phyloP scores from a whole-genome alignment of 495 filamentous ascomycete species.

The Penicillium verhagenii region DNA sequence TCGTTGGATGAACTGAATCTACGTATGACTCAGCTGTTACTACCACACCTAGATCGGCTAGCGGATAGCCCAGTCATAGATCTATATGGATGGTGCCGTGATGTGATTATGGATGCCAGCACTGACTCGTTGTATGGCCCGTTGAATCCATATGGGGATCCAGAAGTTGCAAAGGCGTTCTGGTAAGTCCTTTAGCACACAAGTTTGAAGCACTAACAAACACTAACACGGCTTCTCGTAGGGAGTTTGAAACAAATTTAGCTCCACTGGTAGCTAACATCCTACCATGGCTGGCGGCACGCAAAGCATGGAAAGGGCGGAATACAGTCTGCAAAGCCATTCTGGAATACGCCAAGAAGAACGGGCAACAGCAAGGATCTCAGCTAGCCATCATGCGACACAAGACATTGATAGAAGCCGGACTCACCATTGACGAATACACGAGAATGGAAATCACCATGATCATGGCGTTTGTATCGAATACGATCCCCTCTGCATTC shows the following conservation, averaged over 20 bases:
- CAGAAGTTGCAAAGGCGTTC: constrained; percentile 38
- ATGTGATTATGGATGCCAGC: constrained; percentile 48
- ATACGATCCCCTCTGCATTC: constrained; percentile 46
- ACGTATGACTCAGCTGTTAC: constrained; percentile 21
- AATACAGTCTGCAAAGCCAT: constrained; percentile 37
- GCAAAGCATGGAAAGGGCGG: constrained; percentile 39
- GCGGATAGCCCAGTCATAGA: constrained; percentile 10
- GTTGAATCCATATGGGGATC: constrained; percentile 47
- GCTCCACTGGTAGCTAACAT: constrained; percentile 31
- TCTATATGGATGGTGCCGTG: constrained; percentile 39
- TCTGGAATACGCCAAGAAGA: constrained; percentile 35
- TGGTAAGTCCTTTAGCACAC: constrained; percentile 32
- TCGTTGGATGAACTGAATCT: constrained; percentile 31
- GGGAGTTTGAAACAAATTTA: constrained; percentile 46
- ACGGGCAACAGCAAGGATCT: constrained; percentile 36
- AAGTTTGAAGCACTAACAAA: background rate
- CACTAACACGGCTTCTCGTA: too few species aligned
- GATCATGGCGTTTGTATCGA: constrained; percentile 41
- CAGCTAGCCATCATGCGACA: constrained; percentile 29
- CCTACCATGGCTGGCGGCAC: constrained; percentile 39
- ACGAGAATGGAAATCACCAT: constrained; percentile 40
- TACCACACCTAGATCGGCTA: constrained; percentile 20
- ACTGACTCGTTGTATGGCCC: constrained; percentile 50
- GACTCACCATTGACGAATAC: constrained; percentile 38
- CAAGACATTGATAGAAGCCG: constrained; percentile 26